Base-by-base conservation (phyloP, 1,284 basidiomycete genomes). In the Austropuccinia psidii region DNA sequence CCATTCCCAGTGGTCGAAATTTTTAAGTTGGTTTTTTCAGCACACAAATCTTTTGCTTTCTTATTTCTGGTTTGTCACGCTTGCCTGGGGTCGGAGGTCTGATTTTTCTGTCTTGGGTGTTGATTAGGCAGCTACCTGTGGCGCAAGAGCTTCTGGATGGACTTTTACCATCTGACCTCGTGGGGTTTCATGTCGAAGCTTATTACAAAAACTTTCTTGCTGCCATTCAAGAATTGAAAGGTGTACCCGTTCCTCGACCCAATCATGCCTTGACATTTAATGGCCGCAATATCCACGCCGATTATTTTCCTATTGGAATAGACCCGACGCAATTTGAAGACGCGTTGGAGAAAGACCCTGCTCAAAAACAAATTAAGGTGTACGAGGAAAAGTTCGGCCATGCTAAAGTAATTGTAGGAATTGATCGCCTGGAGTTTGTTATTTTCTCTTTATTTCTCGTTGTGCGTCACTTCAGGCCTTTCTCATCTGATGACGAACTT, bases 151-250 rank as follows among this genome's bases (percentile, higher is more conserved):
- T n/a, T n/a, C n/a, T n/a, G n/a, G n/a, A n/a, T 27, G 96, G 95
- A 50, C 87, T 98, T 45, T 84, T 98, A 15, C 93, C 94, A 81
- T 96, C 91, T 79, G 95, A 98, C 80, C 86, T 98, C 76, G 92
- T 97, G 78, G 93, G 93, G 62, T 98, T 98, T 86, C 95, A n/a
- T 98, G 84, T 98, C 96, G 1, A 98, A 97, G 82, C 95, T 98
- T 82, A 98, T 98, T 80, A 96, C 95, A 0, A 92, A 95, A 35
- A 96, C 98, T 82, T 98, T 98, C 86, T 85, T 98, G 49, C 97
- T 93, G 1, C 95, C 93, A 41, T 98, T 94, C 82, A 97, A 94
- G 1, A 90, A 95, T 98, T 27, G 90, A 89, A 33, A n/a, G n/a
- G n/a, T n/a, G n/a, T n/a, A n/a, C n/a, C n/a, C n/a, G 84, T 98